Percentiles rank a stretch among this genome's conserved stretches.
Conservation (phyloP, 192 early-diverging fungal genomes). For the Podila verticillata region DNA sequence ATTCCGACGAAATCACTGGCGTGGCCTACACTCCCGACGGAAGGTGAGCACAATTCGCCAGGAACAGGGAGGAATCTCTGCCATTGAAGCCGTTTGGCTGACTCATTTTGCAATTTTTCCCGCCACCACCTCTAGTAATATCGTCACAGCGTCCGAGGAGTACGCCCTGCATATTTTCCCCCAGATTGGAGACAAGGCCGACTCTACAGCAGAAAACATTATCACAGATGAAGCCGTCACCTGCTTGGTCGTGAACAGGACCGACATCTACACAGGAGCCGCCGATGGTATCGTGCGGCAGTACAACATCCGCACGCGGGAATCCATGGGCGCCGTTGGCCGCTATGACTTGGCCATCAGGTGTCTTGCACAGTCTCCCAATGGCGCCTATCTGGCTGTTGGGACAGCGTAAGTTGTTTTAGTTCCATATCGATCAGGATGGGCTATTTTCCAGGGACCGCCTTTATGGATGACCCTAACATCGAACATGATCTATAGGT, state of each 20-base stretch:
- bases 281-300: constrained; percentile 18
- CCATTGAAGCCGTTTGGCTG: no score
- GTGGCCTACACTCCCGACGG: constrained; percentile 34
- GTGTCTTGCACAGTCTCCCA: constrained; percentile 25
- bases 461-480: no score
- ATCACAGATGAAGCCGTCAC: constrained; percentile 11
- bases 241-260: constrained; percentile 22
- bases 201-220: constrained; percentile 10
- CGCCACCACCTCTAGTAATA: not conserved
- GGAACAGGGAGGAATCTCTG: no score
- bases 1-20: constrained; percentile 10
- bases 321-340: constrained; percentile 16
- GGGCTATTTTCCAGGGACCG: no score
- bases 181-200: constrained; percentile 4
- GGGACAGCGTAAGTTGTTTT: constrained; percentile 36
- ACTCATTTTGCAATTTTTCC: not conserved
- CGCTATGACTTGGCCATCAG: constrained; percentile 20
- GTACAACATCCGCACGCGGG: constrained; percentile 4
- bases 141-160: constrained; percentile 23
- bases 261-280: constrained; percentile 21
- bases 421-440: no score
- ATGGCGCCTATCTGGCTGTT: constrained; percentile 22
- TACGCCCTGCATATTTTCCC: constrained; percentile 21
- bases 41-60: constrained; percentile 17
- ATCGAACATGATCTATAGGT: not conserved